Conservation (phyloP, 176 grass and related monocot species). For the Oropetium thomaeum region DNA sequence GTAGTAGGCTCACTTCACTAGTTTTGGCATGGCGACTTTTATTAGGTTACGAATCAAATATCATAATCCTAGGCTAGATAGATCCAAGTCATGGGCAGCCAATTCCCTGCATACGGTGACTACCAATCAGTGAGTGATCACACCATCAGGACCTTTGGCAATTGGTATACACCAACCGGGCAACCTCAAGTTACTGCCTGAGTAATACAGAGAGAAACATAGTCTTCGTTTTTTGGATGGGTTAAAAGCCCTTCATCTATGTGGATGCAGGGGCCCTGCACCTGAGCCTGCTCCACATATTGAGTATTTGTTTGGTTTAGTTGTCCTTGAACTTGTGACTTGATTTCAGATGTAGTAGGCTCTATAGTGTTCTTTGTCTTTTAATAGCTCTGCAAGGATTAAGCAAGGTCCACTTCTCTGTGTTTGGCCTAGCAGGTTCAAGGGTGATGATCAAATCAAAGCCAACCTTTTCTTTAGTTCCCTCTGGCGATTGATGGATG, state of each 20-base stretch:
- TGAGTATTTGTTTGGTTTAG: too few species aligned
- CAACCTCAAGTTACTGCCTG: too few species aligned
- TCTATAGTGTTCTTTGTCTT: too few species aligned
- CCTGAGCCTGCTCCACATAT: background rate
- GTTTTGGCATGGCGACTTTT: background rate
- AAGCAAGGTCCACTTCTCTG: background rate
- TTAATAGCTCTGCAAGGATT: too few species aligned
- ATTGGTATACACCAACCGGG: too few species aligned
- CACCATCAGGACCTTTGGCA: too few species aligned
- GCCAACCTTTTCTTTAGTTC: background rate
- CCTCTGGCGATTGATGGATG: background rate
- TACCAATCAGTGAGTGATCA: background rate
- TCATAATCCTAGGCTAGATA: background rate
- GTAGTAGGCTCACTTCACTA: background rate
- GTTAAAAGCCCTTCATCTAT: background rate
- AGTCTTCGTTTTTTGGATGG: too few species aligned
- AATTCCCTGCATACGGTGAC: too few species aligned
- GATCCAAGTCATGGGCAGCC: background rate
- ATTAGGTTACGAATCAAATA: background rate
- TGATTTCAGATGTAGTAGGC: background rate
- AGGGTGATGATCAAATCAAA: background rate
- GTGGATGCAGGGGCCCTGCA: background rate
- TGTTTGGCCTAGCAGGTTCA: background rate
- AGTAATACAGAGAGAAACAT: too few species aligned
- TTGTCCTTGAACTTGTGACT: background rate